A percentile compares a stretch with the other conserved stretches of the same genome.
Conservation (phyloP, 805 yeast genomes). For the Huiozyma naganishii region DNA sequence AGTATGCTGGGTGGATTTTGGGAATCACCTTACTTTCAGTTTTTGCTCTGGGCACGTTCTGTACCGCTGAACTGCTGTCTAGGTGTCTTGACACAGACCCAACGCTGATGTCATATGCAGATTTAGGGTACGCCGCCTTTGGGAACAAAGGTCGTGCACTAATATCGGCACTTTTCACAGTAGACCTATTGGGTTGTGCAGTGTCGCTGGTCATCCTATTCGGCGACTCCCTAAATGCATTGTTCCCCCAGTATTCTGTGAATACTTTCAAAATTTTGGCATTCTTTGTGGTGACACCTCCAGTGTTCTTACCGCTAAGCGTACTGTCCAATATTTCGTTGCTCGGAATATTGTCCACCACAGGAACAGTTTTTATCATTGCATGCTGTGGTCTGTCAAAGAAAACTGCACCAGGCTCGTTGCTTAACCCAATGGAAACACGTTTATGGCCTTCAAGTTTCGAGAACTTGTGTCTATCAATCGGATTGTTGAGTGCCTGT, state of each 20-base stretch:
- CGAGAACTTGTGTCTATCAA: conserved; percentile 43
- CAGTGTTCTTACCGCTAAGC: conserved; percentile 68
- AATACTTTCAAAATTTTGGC: conserved; percentile 55
- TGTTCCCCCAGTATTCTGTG: conserved; percentile 43
- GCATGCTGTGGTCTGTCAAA: conserved; percentile 55
- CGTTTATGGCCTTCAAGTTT: conserved; percentile 50
- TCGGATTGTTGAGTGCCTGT: conserved; percentile 67
- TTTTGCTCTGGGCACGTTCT: conserved; percentile 60
- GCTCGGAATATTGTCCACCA: conserved; percentile 61
- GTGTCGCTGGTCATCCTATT: conserved; percentile 72
- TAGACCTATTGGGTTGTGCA: conserved; percentile 73
- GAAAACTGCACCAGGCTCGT: conserved; percentile 59
- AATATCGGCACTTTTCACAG: conserved; percentile 61
- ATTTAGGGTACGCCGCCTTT: conserved; percentile 76
- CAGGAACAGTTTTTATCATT: conserved; percentile 49
- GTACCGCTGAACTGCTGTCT: conserved; percentile 68
- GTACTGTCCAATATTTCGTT: conserved; percentile 59
- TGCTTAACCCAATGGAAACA: conserved; percentile 52
- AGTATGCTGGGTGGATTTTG: conserved; percentile 57
- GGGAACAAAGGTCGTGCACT: conserved; percentile 66
- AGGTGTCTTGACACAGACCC: conserved; percentile 71
- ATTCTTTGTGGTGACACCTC: conserved; percentile 65
- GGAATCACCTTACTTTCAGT: conserved; percentile 49
- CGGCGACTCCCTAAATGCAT: conserved; percentile 73
- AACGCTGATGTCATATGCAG: conserved; percentile 78